Base-by-base conservation (phyloP, 148 eudicot species). In the Heliosperma pusillum region DNA sequence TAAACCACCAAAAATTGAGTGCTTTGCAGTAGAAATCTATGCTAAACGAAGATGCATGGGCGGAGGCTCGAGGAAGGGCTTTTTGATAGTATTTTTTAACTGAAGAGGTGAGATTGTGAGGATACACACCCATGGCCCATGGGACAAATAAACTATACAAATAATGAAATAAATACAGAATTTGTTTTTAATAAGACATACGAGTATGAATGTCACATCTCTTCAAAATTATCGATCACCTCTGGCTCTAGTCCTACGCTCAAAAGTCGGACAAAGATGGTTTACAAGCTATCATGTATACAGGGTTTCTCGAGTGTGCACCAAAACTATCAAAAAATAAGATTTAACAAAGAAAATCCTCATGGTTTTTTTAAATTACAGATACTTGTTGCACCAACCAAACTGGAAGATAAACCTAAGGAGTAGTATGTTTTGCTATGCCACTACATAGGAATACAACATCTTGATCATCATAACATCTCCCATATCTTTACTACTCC, bases 401-500 rank as follows among this genome's bases (percentile, higher is more conserved):
- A 47, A 47, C 7, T 47, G 53, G 53, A 16, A 7, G 16, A 47
- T 50, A 13, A 11, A 50, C 55, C 15, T 45, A 4, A 16, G 55
- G 55, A 50, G 19, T 50, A 2, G 12, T 10, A 47, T 15, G 55
- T 50, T 50, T 50, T 16, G 15, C 17, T 10, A 12, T 50, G 3
- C 55, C 55, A 17, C 16, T 16, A 2, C 16, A 3, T 11, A 16
- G 2, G 55, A 50, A 50, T 50, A 11, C 16, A 11, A 16, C 3
- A 4, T 17, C 17, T 50, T 50, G 17, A 50, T 15, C 55, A 64
- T 83, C 79, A 80, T 56, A 79, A 74, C 62, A 25, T 76, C 74
- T 86, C 83, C 97, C 97, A 90, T 78, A 90, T 89, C 89, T 90
- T 93, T 76, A 90, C 75, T 8, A 88, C 86, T 57, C 93, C 92